Percentiles rank a stretch among this genome's conserved stretches.
Evolutionary conservation across 176 grass and related monocot genomes (phyloP).

Genomic region (Aegilops longissima): DNA sequence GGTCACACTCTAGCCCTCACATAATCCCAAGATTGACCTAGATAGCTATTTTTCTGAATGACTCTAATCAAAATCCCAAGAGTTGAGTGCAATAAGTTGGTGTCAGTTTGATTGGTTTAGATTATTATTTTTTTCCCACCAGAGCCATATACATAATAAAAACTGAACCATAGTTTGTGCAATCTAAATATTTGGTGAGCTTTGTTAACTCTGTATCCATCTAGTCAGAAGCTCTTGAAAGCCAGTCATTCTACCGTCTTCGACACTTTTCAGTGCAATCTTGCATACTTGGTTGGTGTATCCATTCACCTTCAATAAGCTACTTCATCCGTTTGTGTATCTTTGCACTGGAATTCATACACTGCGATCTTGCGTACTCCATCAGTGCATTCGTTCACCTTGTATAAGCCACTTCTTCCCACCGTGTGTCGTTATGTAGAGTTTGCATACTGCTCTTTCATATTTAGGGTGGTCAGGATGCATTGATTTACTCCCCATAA

Average conservation of each 20-base stretch:
- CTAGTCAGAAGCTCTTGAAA: background rate
- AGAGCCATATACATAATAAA: background rate
- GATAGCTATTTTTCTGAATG: background rate
- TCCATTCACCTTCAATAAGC: background rate
- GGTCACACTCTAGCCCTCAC: background rate
- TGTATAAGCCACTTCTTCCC: too few relatives aligned
- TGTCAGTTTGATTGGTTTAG: background rate
- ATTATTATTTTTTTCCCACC: background rate
- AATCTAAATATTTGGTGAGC: constrained; percentile 4
- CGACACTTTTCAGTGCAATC: background rate
- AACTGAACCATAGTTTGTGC: background rate
- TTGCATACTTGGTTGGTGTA: background rate
- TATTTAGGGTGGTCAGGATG: background rate
- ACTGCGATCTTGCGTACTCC: background rate
- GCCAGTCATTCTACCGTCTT: background rate
- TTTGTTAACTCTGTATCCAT: background rate
- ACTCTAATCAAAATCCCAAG: background rate
- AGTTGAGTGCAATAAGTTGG: background rate
- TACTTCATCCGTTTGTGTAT: background rate
- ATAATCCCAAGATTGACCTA: background rate
- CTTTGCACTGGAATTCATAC: background rate
- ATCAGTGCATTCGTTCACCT: background rate
- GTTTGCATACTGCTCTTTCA: background rate
- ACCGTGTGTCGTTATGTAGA: background rate
- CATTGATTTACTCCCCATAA: background rate